Percentiles rank a stretch among this genome's conserved stretches.
phyloP scores from a whole-genome alignment of 2,329 filamentous ascomycete species.

The Penicillium sp. region DNA sequence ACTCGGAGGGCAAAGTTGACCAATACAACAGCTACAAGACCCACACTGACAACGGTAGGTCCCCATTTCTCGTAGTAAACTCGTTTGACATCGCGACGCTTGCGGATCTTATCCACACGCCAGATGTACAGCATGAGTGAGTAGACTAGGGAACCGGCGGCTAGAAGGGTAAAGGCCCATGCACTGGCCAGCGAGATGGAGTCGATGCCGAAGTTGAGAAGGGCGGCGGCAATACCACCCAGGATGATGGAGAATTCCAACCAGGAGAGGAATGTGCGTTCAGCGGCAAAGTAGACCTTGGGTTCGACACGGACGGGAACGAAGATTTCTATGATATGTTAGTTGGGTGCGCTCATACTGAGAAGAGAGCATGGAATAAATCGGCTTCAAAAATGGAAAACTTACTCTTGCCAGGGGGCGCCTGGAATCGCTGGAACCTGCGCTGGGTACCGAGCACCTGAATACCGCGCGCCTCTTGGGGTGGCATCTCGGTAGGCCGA shows the following conservation, averaged over 20 bases:
- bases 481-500: conserved; percentile 45
- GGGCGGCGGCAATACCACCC: conserved; percentile 80
- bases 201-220: conserved; percentile 77
- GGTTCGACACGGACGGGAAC: conserved; percentile 95
- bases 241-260: conserved; percentile 97
- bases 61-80: conserved; percentile 88
- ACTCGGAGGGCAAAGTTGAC: conserved; percentile 83
- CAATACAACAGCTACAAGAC: conserved; percentile 74
- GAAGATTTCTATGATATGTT: conserved; percentile 73
- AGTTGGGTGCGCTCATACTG: not conserved
- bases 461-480: conserved; percentile 46
- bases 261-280: conserved; percentile 95
- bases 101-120: conserved; percentile 83
- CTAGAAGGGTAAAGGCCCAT: conserved; percentile 81
- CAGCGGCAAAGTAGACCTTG: conserved; percentile 96
- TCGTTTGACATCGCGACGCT: conserved; percentile 75
- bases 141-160: conserved; percentile 79
- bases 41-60: conserved; percentile 75
- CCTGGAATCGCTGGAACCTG: conserved; percentile 63
- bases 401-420: conserved; percentile 61
- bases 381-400: conserved; percentile 30
- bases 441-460: conserved; percentile 50
- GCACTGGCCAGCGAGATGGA: conserved; percentile 70
- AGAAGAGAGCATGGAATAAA: not conserved
- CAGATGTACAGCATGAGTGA: conserved; percentile 84